Conservation (phyloP, 2,329 filamentous ascomycete species). For the Dactylellina drechsleri region DNA sequence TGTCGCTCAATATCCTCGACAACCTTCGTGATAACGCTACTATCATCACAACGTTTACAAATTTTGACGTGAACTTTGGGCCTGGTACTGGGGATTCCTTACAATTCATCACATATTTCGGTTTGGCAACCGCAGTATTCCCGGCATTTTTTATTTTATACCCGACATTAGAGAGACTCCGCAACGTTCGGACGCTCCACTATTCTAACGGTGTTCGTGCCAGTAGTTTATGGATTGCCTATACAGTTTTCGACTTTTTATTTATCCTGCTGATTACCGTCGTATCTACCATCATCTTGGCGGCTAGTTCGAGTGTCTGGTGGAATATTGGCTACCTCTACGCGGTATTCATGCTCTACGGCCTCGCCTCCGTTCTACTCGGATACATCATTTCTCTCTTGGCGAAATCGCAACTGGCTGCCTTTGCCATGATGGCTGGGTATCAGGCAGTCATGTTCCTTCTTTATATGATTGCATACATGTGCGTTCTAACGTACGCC, state of each 20-base stretch:
- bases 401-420: constrained; percentile 79
- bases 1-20: constrained; percentile 73
- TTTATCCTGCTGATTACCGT: constrained; percentile 69
- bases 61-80: constrained; percentile 79
- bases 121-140: constrained; percentile 78
- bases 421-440: constrained; percentile 84
- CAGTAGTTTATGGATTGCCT: constrained; percentile 84
- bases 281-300: constrained; percentile 71
- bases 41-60: constrained; percentile 76
- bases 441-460: constrained; percentile 78
- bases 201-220: constrained; percentile 91
- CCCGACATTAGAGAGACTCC: constrained; percentile 81
- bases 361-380: constrained; percentile 78
- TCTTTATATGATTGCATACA: constrained; percentile 76
- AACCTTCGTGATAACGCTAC: constrained; percentile 73
- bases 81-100: constrained; percentile 74
- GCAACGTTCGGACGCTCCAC: constrained; percentile 82
- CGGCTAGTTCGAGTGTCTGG: constrained; percentile 72
- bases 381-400: constrained; percentile 85
- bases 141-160: constrained; percentile 90
- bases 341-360: constrained; percentile 81
- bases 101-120: constrained; percentile 83
- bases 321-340: constrained; percentile 85
- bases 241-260: constrained; percentile 80
- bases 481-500: constrained; percentile 78